Evolutionary conservation across 805 yeast genomes (phyloP).

Genomic region (Wickerhamiella spandovensis): DNA sequence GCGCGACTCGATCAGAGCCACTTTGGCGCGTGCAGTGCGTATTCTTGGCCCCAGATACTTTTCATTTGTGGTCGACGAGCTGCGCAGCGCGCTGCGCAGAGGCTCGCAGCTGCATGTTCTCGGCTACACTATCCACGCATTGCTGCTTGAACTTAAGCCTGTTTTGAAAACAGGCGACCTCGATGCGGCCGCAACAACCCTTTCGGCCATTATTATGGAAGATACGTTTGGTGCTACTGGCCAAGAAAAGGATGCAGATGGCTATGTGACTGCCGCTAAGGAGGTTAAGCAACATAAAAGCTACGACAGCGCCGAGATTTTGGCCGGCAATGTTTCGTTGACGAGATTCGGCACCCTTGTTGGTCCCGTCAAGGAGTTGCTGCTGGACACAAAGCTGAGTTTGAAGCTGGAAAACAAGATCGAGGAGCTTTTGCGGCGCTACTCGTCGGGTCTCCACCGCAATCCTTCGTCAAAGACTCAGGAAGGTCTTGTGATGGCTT

Average conservation of each 20-base stretch:
- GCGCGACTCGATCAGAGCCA: constrained; percentile 73
- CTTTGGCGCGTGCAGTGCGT: constrained; percentile 48
- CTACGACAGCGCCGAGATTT: constrained; percentile 70
- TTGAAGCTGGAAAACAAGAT: constrained; percentile 58
- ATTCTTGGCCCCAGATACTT: constrained; percentile 64
- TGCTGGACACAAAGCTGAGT: constrained; percentile 51
- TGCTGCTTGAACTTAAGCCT: constrained; percentile 42
- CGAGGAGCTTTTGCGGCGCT: constrained; percentile 64
- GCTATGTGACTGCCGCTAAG: constrained; percentile 69
- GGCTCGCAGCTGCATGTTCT: constrained; percentile 92
- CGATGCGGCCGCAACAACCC: constrained; percentile 43
- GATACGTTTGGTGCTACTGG: constrained; percentile 87
- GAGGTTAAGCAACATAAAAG: constrained; percentile 86
- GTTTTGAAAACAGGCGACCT: constrained; percentile 47
- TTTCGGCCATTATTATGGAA: constrained; percentile 73
- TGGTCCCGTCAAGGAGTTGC: constrained; percentile 50
- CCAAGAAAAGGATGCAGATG: constrained; percentile 89
- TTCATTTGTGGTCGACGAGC: constrained; percentile 61
- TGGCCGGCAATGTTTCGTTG: constrained; percentile 52
- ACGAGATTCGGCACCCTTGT: constrained; percentile 43
- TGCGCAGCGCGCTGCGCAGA: constrained; percentile 62
- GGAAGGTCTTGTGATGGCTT: constrained; percentile 56
- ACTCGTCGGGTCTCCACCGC: constrained; percentile 63
- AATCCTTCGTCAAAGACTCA: constrained; percentile 47
- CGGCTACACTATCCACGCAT: constrained; percentile 71